phyloP scores from a whole-genome alignment of 805 yeast species.

The Suhomyces sp. region DNA sequence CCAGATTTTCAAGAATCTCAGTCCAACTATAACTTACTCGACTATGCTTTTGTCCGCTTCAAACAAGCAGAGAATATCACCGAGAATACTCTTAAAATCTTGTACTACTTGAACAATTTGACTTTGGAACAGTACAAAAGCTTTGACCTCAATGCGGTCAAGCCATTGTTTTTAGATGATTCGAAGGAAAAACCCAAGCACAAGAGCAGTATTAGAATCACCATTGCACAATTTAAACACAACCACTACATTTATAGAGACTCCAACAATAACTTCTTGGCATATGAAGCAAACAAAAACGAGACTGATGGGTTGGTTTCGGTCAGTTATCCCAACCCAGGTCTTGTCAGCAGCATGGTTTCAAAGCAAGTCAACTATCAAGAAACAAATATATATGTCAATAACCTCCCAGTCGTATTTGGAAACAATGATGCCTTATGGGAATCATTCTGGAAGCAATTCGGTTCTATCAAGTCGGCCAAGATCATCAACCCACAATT shows the following conservation, averaged over 20 bases:
- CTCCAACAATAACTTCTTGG: conserved; percentile 2
- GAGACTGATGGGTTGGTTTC: neutral
- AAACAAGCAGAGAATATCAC: conserved; percentile 30
- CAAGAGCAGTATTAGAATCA: conserved; percentile 18
- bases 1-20: conserved; percentile 30
- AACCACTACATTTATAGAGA: conserved; percentile 24
- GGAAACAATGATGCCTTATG: conserved; percentile 51
- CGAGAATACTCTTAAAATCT: conserved; percentile 48
- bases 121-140: conserved; percentile 44
- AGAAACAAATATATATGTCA: conserved; percentile 73
- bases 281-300: neutral
- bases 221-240: conserved; percentile 39
- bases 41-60: conserved; percentile 56
- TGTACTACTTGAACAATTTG: conserved; percentile 47
- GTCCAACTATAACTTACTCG: conserved; percentile 1
- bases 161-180: conserved; percentile 8
- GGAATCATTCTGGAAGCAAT: conserved; percentile 40
- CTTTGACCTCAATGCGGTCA: conserved; percentile 7
- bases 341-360: conserved; percentile 11
- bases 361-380: conserved; percentile 41
- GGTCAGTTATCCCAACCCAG: conserved; percentile 5
- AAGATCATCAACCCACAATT: conserved; percentile 44
- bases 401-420: conserved; percentile 56
- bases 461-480: conserved; percentile 41
- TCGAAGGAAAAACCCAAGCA: conserved; percentile 1